A percentile compares a stretch with the other conserved stretches of the same genome.
Evolutionary conservation across 495 filamentous ascomycete species (phyloP).

Genomic region (Aspergillus indologenus): DNA sequence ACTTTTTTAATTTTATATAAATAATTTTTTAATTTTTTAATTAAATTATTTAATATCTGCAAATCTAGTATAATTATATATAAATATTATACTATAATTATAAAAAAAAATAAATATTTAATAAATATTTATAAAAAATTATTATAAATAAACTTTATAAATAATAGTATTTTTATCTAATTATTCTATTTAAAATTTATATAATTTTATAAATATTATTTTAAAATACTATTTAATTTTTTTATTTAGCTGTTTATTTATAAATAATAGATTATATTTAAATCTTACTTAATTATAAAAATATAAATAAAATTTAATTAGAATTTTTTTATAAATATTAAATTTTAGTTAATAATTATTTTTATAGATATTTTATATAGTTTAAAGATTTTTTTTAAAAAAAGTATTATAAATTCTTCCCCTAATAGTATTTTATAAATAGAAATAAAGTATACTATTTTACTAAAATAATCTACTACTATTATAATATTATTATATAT

Average conservation of each 20-base stretch:
- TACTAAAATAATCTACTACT: not conserved
- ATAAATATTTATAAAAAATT: conserved; percentile 4
- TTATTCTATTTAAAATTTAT: conserved; percentile 11
- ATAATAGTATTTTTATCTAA: conserved; percentile 3
- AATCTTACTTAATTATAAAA: conserved; percentile 3
- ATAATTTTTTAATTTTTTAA: not conserved
- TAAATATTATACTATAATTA: not conserved
- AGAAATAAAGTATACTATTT: not conserved
- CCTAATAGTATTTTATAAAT: not conserved
- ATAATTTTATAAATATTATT: conserved; percentile 9
- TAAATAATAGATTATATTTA: conserved; percentile 9
- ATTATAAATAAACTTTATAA: conserved; percentile 13
- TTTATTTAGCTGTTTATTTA: conserved; percentile 9
- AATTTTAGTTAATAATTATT: not conserved
- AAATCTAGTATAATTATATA: not conserved
- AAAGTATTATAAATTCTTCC: not conserved
- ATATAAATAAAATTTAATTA: conserved; percentile 8
- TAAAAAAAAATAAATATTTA: not conserved
- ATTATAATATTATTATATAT: too few species aligned
- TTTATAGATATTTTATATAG: not conserved
- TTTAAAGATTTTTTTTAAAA: not conserved
- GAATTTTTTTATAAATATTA: not conserved
- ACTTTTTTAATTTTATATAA: not conserved
- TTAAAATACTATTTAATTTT: conserved; percentile 5
- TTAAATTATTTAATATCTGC: not conserved